Conservation (phyloP, 345 rosid species). For the Dovyalis caffra region DNA sequence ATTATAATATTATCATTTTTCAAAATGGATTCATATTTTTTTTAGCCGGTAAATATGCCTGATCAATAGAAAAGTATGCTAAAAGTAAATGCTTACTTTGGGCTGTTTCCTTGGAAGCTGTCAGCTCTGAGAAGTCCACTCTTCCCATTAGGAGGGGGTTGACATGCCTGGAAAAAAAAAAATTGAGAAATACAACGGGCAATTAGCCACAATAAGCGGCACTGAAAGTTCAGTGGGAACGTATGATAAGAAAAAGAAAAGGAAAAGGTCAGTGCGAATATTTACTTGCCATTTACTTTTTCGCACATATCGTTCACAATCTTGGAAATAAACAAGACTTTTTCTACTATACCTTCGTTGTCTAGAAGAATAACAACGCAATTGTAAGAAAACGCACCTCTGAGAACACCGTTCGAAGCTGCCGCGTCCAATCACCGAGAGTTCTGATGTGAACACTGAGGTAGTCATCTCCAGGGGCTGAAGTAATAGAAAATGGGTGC, state of each 20-base stretch:
- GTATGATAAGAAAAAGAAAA: no score
- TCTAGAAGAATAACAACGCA: not conserved
- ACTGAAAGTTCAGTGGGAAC: not conserved
- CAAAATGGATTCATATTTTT: not conserved
- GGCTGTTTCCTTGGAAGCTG: conserved; percentile 48
- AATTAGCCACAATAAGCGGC: conserved; percentile 12
- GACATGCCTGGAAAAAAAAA: conserved; percentile 50
- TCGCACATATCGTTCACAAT: not conserved
- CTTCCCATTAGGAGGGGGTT: conserved; percentile 50
- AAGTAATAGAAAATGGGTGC: conserved; percentile 90
- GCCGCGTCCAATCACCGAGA: conserved; percentile 78
- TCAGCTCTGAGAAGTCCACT: conserved; percentile 75
- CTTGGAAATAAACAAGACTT: not conserved
- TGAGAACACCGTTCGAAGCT: conserved; percentile 66
- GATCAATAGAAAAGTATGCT: not conserved
- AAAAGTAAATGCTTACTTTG: conserved; percentile 40
- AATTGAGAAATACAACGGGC: not conserved
- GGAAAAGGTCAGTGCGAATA: not conserved
- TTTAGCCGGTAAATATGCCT: not conserved
- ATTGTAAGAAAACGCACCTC: conserved; percentile 37
- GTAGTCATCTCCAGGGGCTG: conserved; percentile 80
- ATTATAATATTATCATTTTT: not conserved
- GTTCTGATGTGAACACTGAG: conserved; percentile 74
- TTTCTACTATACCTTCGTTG: not conserved
- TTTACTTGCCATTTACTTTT: not conserved